These are phyloP conservation scores for Platismatia glauca DNA, from an alignment of 495 filamentous ascomycete species.

Conservation along the genomic window DNA sequence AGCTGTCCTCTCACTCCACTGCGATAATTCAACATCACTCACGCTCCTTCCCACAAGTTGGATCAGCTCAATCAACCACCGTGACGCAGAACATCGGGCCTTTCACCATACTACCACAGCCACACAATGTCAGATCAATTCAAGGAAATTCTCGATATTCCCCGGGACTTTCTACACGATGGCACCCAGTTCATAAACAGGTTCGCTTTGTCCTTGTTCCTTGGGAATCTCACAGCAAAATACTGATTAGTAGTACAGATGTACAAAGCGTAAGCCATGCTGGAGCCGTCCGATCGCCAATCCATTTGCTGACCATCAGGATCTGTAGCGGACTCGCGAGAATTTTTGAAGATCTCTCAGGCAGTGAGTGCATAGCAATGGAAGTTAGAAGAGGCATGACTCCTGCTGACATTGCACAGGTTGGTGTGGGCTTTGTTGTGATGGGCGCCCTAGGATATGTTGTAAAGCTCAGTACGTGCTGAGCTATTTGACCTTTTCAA, in stretches of 20 bases:
- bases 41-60: not conserved
- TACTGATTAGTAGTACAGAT: slow-evolving; percentile 31
- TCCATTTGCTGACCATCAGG: not conserved
- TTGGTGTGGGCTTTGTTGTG: slow-evolving; percentile 78
- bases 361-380: slow-evolving; percentile 46
- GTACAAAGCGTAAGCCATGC: slow-evolving; percentile 63
- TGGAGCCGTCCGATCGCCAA: not conserved
- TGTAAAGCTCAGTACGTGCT: slow-evolving; percentile 65
- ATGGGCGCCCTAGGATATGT: slow-evolving; percentile 74
- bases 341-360: slow-evolving; percentile 92
- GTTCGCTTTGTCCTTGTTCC: slow-evolving; percentile 4
- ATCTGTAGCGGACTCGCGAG: slow-evolving; percentile 59
- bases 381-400: not conserved
- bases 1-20: slow-evolving; percentile 3
- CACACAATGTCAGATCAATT: slow-evolving; percentile 61
- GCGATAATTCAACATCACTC: not conserved
- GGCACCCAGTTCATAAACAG: slow-evolving; percentile 71
- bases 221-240: not conserved
- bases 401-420: not conserved
- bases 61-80: not conserved
- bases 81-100: too few species aligned
- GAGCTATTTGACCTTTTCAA: not conserved
- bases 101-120: not conserved
- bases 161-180: slow-evolving; percentile 72
- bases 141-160: slow-evolving; percentile 72